These are phyloP conservation scores for Leishmania guyanensis DNA, from an alignment of 208 protist genomes.

Conservation along the genomic window DNA sequence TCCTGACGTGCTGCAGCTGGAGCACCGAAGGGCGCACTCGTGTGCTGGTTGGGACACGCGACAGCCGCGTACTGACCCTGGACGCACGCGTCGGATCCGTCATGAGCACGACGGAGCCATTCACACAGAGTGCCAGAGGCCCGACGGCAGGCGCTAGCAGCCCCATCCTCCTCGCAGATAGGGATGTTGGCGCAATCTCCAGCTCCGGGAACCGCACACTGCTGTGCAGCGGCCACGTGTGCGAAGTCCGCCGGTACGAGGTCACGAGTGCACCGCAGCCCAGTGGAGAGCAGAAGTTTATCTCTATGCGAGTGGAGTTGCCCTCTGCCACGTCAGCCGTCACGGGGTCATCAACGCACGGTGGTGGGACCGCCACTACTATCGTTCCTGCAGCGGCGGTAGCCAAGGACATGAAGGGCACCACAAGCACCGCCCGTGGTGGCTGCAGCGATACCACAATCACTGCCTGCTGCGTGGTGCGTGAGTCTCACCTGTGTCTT, in stretches of 20 bases:
- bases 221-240: slow-evolving; percentile 59
- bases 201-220: slow-evolving; percentile 54
- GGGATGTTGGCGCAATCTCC: slow-evolving; percentile 49
- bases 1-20: slow-evolving; percentile 62
- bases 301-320: slow-evolving; percentile 55
- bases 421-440: not conserved
- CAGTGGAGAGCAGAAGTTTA: slow-evolving; percentile 68
- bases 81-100: slow-evolving; percentile 54
- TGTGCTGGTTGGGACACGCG: slow-evolving; percentile 63
- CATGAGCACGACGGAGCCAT: slow-evolving; percentile 51
- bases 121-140: slow-evolving; percentile 8
- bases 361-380: not conserved
- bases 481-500: slow-evolving; percentile 80
- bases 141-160: slow-evolving; percentile 2
- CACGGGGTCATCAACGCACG: not conserved
- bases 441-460: slow-evolving; percentile 44
- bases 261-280: slow-evolving; percentile 39
- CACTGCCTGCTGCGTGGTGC: slow-evolving; percentile 83
- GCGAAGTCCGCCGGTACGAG: slow-evolving; percentile 61
- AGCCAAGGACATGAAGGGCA: not conserved
- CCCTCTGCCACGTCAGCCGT: slow-evolving; percentile 14
- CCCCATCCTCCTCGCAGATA: slow-evolving; percentile 11
- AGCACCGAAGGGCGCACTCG: slow-evolving; percentile 56
- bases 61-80: slow-evolving; percentile 64
- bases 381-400: not conserved